Base-by-base conservation (phyloP, 768 basidiomycete species). In the Lanmaoa rubissima region DNA sequence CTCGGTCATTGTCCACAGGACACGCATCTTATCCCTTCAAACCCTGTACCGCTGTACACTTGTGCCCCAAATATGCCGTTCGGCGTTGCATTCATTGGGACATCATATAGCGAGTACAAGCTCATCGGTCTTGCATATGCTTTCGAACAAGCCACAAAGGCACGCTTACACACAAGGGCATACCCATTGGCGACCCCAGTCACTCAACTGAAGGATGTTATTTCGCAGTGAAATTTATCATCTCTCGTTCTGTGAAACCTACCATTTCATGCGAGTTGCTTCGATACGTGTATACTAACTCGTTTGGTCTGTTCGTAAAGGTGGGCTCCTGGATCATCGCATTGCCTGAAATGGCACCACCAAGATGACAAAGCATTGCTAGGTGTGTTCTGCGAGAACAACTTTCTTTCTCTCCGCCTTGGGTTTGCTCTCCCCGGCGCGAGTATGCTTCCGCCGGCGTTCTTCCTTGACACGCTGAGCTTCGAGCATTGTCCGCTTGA, bases 401-500 rank as follows among this genome's bases (percentile, higher is more conserved):
- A 87, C 76, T 71, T 90, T 95, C 76, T 94, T 94, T 73, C 88
- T 83, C 79, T 94, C 94, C 40, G 94, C 84, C 69, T 89, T 92
- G 10, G 96, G 96, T 68, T 94, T 97, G 73, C 73, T 82, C 70
- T 87, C 85, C 43, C 94, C 94, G 13, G 84, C 85, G 28, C 93
- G 81, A 8, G 95, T 89, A 70, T 98, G 96, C 67, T 87, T 88
- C 70, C 95, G 78, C 60, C 96, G 79, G 61, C 94, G 82, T 69
- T 98, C 95, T 66, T 99, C 94, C 76, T 97, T 98, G 80, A 89
- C 90, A 55, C 88, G 83, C 42, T 79, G 78, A 4, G 94, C 87
- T 32, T 94, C 94, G 68, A 96, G 71, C 95, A 98, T 98, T 42
- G 93, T 92, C 55, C 85, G 80, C 74, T 97, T 95, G 76, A 97